Base-by-base conservation (phyloP, 2,329 filamentous ascomycete species). In the Clarireedia sp. region DNA sequence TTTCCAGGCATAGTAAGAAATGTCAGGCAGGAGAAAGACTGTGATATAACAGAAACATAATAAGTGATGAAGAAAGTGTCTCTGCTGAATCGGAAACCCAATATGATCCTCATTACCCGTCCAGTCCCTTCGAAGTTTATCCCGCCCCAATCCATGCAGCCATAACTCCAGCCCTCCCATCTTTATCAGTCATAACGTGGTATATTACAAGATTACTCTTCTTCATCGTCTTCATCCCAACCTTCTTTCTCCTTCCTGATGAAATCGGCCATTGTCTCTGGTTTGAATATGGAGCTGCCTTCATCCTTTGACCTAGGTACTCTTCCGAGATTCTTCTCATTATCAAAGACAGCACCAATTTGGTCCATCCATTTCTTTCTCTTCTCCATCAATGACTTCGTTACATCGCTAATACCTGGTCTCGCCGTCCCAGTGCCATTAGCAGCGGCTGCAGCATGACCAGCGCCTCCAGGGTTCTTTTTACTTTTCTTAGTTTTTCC, bases 401-500 rank as follows among this genome's bases (percentile, higher is more conserved):
- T 94, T 57, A 90, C 79, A 71, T 99, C 94, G 26, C 94, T 94
- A 53, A 99, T 95, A 44, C 87, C 86, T 2, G 86, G 83, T n/a
- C 85, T 77, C 8, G 84, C 84, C 69, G 82, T 84, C 29, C 81
- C 83, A 10, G 79, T 75, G 29, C 74, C 81, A 14, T 74, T 77
- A 5, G 52, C 44, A 36, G 76, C 76, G n/a, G 79, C 79, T 51
- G 74, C 73, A n/a, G 76, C 71, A 60, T 75, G 67, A 72, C 86
- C 86, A 58, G 85, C 88, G 23, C 86, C 85, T 52, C 87, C 89
- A 45, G 88, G 87, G 2, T 83, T 85, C 4, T 86, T 77, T 69
- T 95, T 92, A 56, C 90, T 86, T 74, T 95, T 96, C 71, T 95
- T 95, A 71, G 84, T 90, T 75, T 97, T 95, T 69, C 91, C 89